These are phyloP conservation scores for Penicillium sclerotigenum DNA, from an alignment of 2,329 filamentous ascomycete genomes.

Conservation along the genomic window DNA sequence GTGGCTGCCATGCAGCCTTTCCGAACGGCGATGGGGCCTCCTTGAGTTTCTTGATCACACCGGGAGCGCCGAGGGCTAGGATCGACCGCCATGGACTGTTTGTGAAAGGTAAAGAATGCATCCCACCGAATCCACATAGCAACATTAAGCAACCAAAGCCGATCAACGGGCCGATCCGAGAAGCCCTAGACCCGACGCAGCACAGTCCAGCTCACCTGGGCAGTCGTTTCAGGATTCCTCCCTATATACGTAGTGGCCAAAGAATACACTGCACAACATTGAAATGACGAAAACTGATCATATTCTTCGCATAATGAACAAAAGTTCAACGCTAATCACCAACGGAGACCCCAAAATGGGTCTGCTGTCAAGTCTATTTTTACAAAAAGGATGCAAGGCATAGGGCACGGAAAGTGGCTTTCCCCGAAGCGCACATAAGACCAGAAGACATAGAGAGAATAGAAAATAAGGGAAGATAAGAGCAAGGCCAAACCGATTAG, in stretches of 20 bases:
- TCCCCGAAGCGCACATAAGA: conserved; percentile 3
- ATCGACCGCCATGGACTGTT: background rate
- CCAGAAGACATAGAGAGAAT: conserved; percentile 10
- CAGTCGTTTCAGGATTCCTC: background rate
- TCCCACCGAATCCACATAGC: background rate
- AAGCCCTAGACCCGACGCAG: conserved; percentile 8
- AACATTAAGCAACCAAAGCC: conserved; percentile 1
- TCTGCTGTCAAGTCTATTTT: conserved; percentile 37
- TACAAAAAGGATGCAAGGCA: conserved; percentile 34
- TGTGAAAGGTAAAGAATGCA: background rate
- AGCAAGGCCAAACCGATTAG: conserved; percentile 2
- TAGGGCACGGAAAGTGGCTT: conserved; percentile 5
- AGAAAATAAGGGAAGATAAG: conserved; percentile 11
- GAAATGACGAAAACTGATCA: conserved; percentile 25
- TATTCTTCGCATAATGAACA: conserved; percentile 36
- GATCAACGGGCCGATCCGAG: conserved; percentile 8
- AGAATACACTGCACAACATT: background rate
- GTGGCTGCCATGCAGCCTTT: background rate
- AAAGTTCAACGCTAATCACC: conserved; percentile 36
- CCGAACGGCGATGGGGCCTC: background rate
- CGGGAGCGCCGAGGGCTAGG: background rate
- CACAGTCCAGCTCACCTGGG: background rate
- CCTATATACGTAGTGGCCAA: background rate
- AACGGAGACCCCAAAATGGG: conserved; percentile 29
- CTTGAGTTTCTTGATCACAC: background rate